Conservation (phyloP, 2,329 filamentous ascomycete species). For the Sporothrix schenckii region DNA sequence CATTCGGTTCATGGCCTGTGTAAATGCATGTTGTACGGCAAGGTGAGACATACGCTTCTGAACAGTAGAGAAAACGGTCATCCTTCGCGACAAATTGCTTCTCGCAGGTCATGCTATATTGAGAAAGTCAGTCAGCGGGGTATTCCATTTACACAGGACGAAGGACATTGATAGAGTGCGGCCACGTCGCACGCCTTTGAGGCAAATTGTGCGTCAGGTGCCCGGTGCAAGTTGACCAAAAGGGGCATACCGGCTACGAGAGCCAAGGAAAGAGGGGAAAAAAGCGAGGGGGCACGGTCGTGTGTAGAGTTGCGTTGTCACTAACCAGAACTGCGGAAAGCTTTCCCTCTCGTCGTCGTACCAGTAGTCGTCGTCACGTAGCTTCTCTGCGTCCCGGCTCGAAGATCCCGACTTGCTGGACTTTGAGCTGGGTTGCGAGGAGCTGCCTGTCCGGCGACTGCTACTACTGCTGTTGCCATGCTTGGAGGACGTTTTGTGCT, state of each 20-base stretch:
- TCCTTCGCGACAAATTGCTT: constrained; percentile 65
- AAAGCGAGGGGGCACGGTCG: constrained; percentile 41
- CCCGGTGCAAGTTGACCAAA: neutral
- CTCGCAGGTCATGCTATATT: constrained; percentile 65
- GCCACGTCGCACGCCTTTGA: neutral
- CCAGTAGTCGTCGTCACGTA: constrained; percentile 53
- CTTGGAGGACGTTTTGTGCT: constrained; percentile 45
- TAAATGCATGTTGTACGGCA: neutral
- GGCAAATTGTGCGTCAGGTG: constrained; percentile 18
- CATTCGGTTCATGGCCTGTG: neutral
- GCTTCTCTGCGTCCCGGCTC: constrained; percentile 53
- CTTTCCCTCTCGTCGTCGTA: constrained; percentile 63
- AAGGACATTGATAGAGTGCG: neutral
- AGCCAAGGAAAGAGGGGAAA: constrained; percentile 17
- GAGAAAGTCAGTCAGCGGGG: constrained; percentile 27
- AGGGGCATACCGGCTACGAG: neutral
- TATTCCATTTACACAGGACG: constrained; percentile 11
- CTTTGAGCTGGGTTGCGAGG: constrained; percentile 46
- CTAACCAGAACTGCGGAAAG: constrained; percentile 67
- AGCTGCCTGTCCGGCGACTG: constrained; percentile 35
- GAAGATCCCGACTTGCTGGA: constrained; percentile 51
- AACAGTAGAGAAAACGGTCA: constrained; percentile 64
- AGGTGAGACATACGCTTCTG: constrained; percentile 57
- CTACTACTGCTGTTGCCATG: constrained; percentile 43
- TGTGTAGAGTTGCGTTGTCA: neutral